phyloP scores from a whole-genome alignment of 345 rosid species.

The Populus deltoides region DNA sequence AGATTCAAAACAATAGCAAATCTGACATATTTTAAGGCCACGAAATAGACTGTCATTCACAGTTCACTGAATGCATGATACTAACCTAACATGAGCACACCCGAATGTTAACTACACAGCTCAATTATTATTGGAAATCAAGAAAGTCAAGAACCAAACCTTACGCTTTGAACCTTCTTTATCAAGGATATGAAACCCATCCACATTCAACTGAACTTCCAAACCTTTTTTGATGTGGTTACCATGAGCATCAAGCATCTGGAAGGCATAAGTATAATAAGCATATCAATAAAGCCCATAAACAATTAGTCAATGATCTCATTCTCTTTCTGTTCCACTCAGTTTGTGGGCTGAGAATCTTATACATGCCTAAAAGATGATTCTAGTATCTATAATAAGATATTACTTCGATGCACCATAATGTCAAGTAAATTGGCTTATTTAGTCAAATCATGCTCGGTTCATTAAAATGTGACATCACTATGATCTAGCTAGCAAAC shows the following conservation, averaged over 20 bases:
- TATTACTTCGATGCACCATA: neutral
- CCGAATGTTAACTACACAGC: too few species aligned
- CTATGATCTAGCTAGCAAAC: too few species aligned
- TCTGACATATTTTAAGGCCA: too few species aligned
- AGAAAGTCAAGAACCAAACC: constrained; percentile 26
- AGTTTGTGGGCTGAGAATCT: neutral
- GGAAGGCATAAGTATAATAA: neutral
- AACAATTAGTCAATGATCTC: neutral
- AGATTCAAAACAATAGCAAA: too few species aligned
- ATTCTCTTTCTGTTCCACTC: neutral
- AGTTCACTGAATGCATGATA: too few species aligned
- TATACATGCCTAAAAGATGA: too few species aligned
- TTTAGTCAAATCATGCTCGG: too few species aligned
- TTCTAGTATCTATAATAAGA: neutral
- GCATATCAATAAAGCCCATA: constrained; percentile 2
- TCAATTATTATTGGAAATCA: too few species aligned
- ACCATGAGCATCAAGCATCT: constrained; percentile 55
- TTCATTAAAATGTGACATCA: too few species aligned
- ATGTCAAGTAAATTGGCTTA: neutral
- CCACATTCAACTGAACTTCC: constrained; percentile 35
- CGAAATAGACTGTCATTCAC: too few species aligned
- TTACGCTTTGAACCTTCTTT: constrained; percentile 28
- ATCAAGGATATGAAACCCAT: constrained; percentile 48
- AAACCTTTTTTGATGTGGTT: constrained; percentile 50
- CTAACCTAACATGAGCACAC: too few species aligned